Evolutionary conservation across 129 eudicot genomes (phyloP), one percentile per base, ranked within the genome.

Genomic region (Scalesia atractyloides): DNA sequence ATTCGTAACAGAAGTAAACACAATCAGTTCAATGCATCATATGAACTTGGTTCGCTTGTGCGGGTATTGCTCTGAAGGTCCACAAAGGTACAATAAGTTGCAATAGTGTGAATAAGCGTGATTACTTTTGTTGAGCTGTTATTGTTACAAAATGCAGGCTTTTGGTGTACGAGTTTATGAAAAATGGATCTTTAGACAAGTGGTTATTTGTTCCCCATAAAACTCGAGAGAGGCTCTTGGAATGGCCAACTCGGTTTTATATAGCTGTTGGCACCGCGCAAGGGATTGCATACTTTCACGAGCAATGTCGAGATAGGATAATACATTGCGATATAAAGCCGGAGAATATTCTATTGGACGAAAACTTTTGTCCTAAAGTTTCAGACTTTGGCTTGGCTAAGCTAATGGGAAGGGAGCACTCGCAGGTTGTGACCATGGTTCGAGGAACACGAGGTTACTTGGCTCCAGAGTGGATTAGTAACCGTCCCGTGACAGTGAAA

Each of bases 251-350:
- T 16, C 91, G 97, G 14, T 91, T 88, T 66, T 64, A 74, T 2
- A 80, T 91, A 77, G 97, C 99, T 3, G 70, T 86, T 37, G 97
- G 97, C 17, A 90, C 99, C 1, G 97, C 99, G 7, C 96, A 83
- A 69, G 99, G 99, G 58, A 88, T 95, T 34, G 96, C 97, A 12
- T 95, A 95, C 77, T 91, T 95, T 80, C 99, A 95, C 20, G 97
- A 95, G 83, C 97, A 95, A 60, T 91, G 99, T 66, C 76, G 97
- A 19, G 71, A 95, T 72, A 82, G 99, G 72, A 91, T 95, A 66
- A 90, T 95, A 39, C 99, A 95, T 73, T 95, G 99, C 65, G 99
- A 95, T 80, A 95, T 95, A 30, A 95, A 95, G 81, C 99, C 99
- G 0, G 97, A 95, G 75, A 95, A 95, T 79, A 90, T 95, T 76